Percentiles rank a stretch among this genome's conserved stretches.
phyloP scores from a whole-genome alignment of 805 yeast species.

The Sugiyamaella boreocaroliniensis region DNA sequence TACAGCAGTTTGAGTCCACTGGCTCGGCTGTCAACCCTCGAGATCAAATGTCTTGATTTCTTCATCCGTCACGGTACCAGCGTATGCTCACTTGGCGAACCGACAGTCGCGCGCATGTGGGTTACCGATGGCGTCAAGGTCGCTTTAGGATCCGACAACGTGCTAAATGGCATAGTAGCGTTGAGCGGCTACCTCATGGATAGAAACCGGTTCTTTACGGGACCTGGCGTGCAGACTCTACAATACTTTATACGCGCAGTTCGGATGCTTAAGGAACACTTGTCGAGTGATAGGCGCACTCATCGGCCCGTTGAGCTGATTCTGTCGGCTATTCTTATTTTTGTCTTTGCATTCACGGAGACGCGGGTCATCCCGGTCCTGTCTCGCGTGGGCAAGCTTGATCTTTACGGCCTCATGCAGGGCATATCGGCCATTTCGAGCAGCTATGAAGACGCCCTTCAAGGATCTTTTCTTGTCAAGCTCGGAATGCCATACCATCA shows the following conservation, averaged over 20 bases:
- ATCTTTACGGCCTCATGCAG: conserved; percentile 2
- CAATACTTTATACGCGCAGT: conserved; percentile 3
- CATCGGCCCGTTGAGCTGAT: conserved; percentile 7
- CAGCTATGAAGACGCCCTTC: not conserved
- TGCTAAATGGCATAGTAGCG: conserved; percentile 6
- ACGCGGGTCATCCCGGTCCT: conserved; percentile 1
- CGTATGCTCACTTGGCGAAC: not conserved
- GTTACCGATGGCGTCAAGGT: not conserved
- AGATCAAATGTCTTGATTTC: not conserved
- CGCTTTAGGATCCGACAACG: conserved; percentile 2
- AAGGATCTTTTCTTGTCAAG: not conserved
- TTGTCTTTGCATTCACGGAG: conserved; percentile 2
- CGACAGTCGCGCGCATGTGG: not conserved
- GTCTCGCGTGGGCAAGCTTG: not conserved
- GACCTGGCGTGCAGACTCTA: not conserved
- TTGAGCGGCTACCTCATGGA: not conserved
- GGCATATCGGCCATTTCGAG: conserved; percentile 3
- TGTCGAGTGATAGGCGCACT: not conserved
- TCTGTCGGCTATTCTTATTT: conserved; percentile 1
- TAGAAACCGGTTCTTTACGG: not conserved
- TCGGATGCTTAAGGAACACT: not conserved
- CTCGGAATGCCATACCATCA: not conserved
- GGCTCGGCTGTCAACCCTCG: not conserved
- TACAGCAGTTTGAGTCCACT: not conserved
- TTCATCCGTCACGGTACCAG: not conserved